phyloP scores from a whole-genome alignment of 176 grass and related monocot genomes.

The Oryza punctata region DNA sequence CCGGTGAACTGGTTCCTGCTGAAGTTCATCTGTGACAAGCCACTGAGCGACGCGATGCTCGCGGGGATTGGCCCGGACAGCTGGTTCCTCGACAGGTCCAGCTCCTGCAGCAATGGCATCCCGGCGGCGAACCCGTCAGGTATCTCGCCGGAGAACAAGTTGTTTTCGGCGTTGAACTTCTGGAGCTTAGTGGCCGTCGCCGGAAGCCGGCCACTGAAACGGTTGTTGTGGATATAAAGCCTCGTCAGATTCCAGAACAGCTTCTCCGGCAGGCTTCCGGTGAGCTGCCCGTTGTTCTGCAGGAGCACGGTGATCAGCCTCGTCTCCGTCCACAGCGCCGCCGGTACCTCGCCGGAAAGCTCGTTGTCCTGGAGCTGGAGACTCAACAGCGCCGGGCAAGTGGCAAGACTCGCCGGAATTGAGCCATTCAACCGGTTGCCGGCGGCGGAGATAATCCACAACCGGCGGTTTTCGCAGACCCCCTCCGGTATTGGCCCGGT shows the following conservation, averaged over 20 bases:
- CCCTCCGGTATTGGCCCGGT: slow-evolving; percentile 64
- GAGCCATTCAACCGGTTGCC: slow-evolving; percentile 58
- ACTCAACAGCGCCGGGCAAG: slow-evolving; percentile 47
- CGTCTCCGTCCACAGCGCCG: slow-evolving; percentile 53
- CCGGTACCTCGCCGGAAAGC: slow-evolving; percentile 70
- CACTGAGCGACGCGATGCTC: slow-evolving; percentile 35
- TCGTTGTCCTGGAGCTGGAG: slow-evolving; percentile 49
- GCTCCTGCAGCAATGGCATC: slow-evolving; percentile 54
- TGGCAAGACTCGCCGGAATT: slow-evolving; percentile 57
- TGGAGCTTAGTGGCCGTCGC: slow-evolving; percentile 6
- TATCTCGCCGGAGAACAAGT: slow-evolving; percentile 66
- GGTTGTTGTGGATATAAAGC: slow-evolving; percentile 58
- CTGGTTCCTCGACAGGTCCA: slow-evolving; percentile 52
- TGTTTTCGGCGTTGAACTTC: slow-evolving; percentile 55
- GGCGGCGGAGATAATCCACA: slow-evolving; percentile 42
- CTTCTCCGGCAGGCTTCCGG: slow-evolving; percentile 52
- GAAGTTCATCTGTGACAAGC: slow-evolving; percentile 52
- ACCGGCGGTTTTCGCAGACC: slow-evolving; percentile 37
- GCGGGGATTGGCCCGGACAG: slow-evolving; percentile 55
- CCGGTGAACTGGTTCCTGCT: slow-evolving; percentile 64
- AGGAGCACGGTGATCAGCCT: slow-evolving; percentile 53
- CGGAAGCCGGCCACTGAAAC: slow-evolving; percentile 58
- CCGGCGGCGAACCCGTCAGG: slow-evolving; percentile 31
- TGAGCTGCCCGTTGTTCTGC: slow-evolving; percentile 51
- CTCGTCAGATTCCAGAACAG: slow-evolving; percentile 63